phyloP scores from a whole-genome alignment of 129 eudicot genomes.

The sunflower (Helianthus annuus) region DNA sequence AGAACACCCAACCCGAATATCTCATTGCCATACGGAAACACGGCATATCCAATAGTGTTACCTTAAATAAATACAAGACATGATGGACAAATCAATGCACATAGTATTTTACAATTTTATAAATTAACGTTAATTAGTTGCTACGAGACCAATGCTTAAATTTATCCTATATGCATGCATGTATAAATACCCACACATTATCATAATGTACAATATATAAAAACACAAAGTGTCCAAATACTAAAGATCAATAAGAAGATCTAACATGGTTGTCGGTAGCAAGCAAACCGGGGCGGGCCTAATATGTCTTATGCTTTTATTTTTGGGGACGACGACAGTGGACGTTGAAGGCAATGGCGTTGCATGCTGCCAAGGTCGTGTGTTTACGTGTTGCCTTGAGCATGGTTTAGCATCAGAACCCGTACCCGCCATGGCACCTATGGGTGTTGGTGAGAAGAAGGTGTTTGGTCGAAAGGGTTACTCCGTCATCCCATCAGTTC shows the following conservation, averaged over 20 bases:
- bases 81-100: conserved; percentile 26
- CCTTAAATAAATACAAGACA: conserved; percentile 17
- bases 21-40: too few species aligned
- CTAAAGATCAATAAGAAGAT: conserved; percentile 1
- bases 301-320: conserved; percentile 15
- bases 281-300: conserved; percentile 19
- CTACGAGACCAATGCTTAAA: too few species aligned
- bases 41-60: too few species aligned
- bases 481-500: neutral
- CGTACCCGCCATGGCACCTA: neutral
- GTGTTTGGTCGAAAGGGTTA: conserved; percentile 33
- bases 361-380: conserved; percentile 12
- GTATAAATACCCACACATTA: neutral
- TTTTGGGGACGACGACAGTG: conserved; percentile 1
- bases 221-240: neutral
- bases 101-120: conserved; percentile 19
- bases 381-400: neutral
- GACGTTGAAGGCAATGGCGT: conserved; percentile 2
- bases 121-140: neutral
- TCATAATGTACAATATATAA: neutral
- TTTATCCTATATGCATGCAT: neutral
- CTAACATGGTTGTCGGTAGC: conserved; percentile 19
- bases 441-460: neutral
- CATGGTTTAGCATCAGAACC: neutral
- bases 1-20: too few species aligned